Percentiles rank a stretch among this genome's conserved stretches.
Evolutionary conservation across 768 basidiomycete species (phyloP).

Genomic region (Lanmaoa pseudosensibilis): DNA sequence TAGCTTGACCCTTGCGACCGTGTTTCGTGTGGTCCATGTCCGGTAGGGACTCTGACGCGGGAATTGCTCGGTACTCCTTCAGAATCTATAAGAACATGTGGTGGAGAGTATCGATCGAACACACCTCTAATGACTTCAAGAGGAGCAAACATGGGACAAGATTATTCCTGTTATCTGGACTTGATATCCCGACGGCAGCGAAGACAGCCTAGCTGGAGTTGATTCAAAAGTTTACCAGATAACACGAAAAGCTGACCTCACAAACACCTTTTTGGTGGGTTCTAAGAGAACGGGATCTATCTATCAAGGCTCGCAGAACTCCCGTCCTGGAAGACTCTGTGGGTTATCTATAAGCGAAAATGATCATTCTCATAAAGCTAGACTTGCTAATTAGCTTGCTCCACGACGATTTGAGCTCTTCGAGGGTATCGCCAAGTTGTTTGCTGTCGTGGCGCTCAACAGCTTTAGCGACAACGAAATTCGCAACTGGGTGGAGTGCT

Average conservation of each 20-base stretch:
- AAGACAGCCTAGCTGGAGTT: conserved; percentile 51
- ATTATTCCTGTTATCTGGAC: conserved; percentile 46
- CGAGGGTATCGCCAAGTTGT: conserved; percentile 54
- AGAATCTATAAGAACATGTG: conserved; percentile 1
- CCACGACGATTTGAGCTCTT: conserved; percentile 62
- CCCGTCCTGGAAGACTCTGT: conserved; percentile 72
- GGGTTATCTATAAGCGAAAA: conserved; percentile 1
- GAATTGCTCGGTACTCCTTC: conserved; percentile 25
- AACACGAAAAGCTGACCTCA: conserved; percentile 47
- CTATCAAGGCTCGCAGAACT: conserved; percentile 73
- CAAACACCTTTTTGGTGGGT: conserved; percentile 49
- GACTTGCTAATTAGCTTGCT: conserved; percentile 69
- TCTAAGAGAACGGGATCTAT: conserved; percentile 55
- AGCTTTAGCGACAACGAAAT: conserved; percentile 87
- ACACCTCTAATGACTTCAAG: conserved; percentile 51
- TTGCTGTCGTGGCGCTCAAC: conserved; percentile 57
- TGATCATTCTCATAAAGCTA: neutral
- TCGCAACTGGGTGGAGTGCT: conserved; percentile 86
- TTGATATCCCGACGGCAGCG: conserved; percentile 56
- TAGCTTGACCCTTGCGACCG: conserved; percentile 17
- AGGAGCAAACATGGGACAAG: conserved; percentile 70
- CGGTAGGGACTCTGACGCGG: conserved; percentile 7
- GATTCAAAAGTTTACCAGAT: neutral
- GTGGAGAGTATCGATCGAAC: conserved; percentile 9
- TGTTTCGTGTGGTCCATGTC: conserved; percentile 14